These are phyloP conservation scores for Trichosporon sp. DNA, from an alignment of 1,284 basidiomycete species.

Conservation along the genomic window DNA sequence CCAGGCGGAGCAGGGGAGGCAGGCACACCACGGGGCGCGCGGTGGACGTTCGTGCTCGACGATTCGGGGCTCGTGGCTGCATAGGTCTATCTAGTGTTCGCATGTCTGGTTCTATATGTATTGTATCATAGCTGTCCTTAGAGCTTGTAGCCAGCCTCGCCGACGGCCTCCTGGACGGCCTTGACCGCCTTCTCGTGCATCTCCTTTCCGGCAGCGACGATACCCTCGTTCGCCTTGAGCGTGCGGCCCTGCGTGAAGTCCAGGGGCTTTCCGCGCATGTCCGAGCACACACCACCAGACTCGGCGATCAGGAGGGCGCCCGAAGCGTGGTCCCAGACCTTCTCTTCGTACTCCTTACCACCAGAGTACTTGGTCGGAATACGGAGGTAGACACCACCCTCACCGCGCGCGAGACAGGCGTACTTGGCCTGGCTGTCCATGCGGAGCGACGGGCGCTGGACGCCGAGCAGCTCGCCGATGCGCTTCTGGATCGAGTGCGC, in stretches of 20 bases:
- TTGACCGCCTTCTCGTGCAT: slow-evolving; percentile 64
- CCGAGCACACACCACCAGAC: slow-evolving; percentile 78
- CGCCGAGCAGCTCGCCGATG: slow-evolving; percentile 64
- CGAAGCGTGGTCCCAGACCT: slow-evolving; percentile 95
- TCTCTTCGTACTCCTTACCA: slow-evolving; percentile 72
- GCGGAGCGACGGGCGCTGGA: slow-evolving; percentile 60
- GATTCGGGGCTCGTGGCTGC: slow-evolving; percentile 26
- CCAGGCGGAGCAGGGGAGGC: slow-evolving; percentile 17
- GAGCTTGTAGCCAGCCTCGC: slow-evolving; percentile 43
- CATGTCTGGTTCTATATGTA: background rate
- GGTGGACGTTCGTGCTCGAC: slow-evolving; percentile 30
- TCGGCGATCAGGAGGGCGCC: slow-evolving; percentile 81
- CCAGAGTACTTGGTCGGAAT: slow-evolving; percentile 65
- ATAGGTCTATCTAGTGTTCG: background rate
- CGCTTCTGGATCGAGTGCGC: slow-evolving; percentile 75
- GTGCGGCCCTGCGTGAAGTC: slow-evolving; percentile 85
- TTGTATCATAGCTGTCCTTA: background rate
- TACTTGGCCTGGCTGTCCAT: slow-evolving; percentile 99
- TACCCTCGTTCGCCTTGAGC: slow-evolving; percentile 77
- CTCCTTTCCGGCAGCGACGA: slow-evolving; percentile 68
- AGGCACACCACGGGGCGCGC: slow-evolving; percentile 20
- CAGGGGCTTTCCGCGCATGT: slow-evolving; percentile 71
- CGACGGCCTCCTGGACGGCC: slow-evolving; percentile 65
- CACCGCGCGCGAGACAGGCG: slow-evolving; percentile 75
- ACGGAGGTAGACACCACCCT: slow-evolving; percentile 82